Percentiles rank a stretch among this genome's conserved stretches.
Evolutionary conservation across 768 basidiomycete genomes (phyloP).

Genomic region (Galerina marginata): DNA sequence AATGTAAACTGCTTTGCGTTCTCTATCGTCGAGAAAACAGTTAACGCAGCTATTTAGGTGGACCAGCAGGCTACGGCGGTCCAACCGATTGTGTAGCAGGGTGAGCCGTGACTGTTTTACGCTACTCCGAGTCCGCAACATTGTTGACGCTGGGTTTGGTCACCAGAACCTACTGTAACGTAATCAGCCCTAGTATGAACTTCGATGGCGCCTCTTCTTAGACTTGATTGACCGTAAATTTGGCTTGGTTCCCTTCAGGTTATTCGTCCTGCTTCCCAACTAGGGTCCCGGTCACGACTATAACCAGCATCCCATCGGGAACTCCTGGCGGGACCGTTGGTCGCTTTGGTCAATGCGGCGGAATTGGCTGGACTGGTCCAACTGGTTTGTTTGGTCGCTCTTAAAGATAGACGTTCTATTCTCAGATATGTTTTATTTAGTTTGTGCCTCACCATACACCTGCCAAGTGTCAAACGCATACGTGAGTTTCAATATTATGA

Average conservation of each 20-base stretch:
- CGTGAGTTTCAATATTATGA: too few species aligned
- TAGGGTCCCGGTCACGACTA: background rate
- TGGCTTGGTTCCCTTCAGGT: background rate
- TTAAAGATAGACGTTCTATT: too few species aligned
- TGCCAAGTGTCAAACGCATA: too few species aligned
- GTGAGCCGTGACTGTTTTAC: background rate
- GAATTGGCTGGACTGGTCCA: too few species aligned
- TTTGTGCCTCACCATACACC: too few species aligned
- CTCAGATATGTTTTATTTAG: too few species aligned
- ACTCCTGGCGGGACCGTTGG: too few species aligned
- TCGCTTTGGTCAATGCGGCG: too few species aligned
- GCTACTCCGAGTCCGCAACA: too few species aligned
- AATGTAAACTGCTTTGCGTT: background rate
- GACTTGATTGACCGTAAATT: background rate
- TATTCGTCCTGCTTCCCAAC: slow-evolving; percentile 5
- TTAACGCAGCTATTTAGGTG: background rate
- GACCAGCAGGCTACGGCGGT: background rate
- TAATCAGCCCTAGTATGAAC: background rate
- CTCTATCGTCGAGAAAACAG: background rate
- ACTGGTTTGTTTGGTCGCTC: too few species aligned
- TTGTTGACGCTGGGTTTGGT: too few species aligned
- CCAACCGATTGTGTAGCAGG: background rate
- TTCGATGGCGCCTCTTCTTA: background rate
- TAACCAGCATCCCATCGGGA: too few species aligned
- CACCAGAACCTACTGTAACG: background rate